These are phyloP conservation scores for Lachnellula hyalina DNA, from an alignment of 2,329 filamentous ascomycete species.

Conservation along the genomic window DNA sequence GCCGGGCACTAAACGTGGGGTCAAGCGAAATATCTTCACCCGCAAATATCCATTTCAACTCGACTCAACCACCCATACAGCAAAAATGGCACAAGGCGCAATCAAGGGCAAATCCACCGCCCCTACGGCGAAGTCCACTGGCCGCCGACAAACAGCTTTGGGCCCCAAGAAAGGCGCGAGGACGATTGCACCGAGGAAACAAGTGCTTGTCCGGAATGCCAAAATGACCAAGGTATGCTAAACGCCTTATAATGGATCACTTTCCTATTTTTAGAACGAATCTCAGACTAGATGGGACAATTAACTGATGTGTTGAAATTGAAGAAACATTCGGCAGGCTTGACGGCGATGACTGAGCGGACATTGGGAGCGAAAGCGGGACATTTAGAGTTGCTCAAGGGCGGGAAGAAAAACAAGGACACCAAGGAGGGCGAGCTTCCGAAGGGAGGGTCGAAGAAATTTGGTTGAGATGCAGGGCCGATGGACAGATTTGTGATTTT, in stretches of 20 bases:
- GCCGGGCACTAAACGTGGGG: too few relatives aligned
- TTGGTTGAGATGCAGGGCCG: constrained; percentile 24
- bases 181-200: constrained; percentile 63
- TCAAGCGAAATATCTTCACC: too few relatives aligned
- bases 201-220: constrained; percentile 51
- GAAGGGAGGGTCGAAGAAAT: constrained; percentile 34
- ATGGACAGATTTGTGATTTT: not conserved
- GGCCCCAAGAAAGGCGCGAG: constrained; percentile 54
- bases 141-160: constrained; percentile 32
- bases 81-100: constrained; percentile 31
- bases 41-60: not conserved
- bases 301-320: not conserved
- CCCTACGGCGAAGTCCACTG: constrained; percentile 21
- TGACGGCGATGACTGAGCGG: constrained; percentile 62
- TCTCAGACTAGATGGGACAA: not conserved
- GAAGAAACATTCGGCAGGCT: constrained; percentile 56
- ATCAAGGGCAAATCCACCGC: constrained; percentile 29
- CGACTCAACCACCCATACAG: not conserved
- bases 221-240: constrained; percentile 54
- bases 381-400: constrained; percentile 62
- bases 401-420: constrained; percentile 57
- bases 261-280: not conserved
- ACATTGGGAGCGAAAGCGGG: constrained; percentile 61
- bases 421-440: constrained; percentile 33
- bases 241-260: not conserved